Evolutionary conservation across 148 eudicot species (phyloP).

Genomic region (Fallopia convolvulus): DNA sequence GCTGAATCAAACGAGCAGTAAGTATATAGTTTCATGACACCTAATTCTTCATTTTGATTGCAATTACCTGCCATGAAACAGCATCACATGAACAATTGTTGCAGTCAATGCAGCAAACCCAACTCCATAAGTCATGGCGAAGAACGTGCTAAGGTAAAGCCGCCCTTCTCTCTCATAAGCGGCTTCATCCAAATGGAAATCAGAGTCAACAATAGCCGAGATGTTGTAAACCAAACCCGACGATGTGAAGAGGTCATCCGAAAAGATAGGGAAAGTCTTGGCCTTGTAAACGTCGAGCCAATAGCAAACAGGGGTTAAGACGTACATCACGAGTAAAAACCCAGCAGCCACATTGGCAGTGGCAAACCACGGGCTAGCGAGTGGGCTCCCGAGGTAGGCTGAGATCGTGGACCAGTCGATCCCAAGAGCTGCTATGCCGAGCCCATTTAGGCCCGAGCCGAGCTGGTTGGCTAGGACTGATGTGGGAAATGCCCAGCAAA

Average conservation of each 20-base stretch:
- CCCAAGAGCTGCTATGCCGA: conserved; percentile 74
- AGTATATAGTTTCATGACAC: too few relatives aligned
- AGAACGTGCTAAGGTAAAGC: conserved; percentile 80
- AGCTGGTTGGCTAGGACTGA: conserved; percentile 84
- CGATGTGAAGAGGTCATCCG: conserved; percentile 48
- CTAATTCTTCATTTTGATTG: not conserved
- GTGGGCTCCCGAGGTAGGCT: conserved; percentile 92
- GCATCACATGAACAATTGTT: conserved; percentile 66
- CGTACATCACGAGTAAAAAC: conserved; percentile 67
- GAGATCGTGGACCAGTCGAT: conserved; percentile 94
- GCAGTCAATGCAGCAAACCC: conserved; percentile 89
- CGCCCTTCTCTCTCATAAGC: conserved; percentile 74
- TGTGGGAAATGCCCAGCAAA: conserved; percentile 82
- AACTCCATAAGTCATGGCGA: conserved; percentile 92
- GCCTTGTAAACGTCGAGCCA: conserved; percentile 81
- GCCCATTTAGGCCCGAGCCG: conserved; percentile 84
- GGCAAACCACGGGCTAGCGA: conserved; percentile 99
- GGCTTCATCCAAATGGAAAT: conserved; percentile 60
- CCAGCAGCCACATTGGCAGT: conserved; percentile 96
- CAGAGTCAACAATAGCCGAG: conserved; percentile 58
- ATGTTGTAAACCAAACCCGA: conserved; percentile 66
- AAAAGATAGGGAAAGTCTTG: conserved; percentile 79
- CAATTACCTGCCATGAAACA: conserved; percentile 89
- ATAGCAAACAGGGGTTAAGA: conserved; percentile 59
- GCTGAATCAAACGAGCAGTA: not conserved